A percentile compares a stretch with the other conserved stretches of the same genome.
These are phyloP conservation scores for Phytophthora aleatoria DNA, from an alignment of 352 stramenopile genomes.

Conservation along the genomic window DNA sequence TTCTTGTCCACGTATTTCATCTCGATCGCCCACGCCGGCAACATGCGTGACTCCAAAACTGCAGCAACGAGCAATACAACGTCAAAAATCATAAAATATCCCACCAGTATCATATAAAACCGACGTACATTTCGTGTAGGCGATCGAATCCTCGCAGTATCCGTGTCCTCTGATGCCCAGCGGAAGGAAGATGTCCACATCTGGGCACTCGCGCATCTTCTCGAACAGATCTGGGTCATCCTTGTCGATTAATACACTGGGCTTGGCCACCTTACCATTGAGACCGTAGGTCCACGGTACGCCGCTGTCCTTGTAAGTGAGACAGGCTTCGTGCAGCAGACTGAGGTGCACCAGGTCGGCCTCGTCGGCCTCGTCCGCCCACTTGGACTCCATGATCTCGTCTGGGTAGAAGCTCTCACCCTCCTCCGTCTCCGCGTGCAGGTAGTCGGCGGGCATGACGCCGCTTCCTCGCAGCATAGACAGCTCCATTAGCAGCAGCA, in stretches of 20 bases:
- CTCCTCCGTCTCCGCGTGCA: slow-evolving; percentile 32
- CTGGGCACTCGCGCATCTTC: slow-evolving; percentile 54
- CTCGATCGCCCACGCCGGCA: slow-evolving; percentile 50
- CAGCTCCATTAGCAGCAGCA: slow-evolving; percentile 32
- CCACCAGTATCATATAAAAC: not conserved
- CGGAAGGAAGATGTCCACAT: slow-evolving; percentile 72
- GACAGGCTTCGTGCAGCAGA: slow-evolving; percentile 56
- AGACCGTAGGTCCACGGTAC: slow-evolving; percentile 52
- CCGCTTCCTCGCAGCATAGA: slow-evolving; percentile 21
- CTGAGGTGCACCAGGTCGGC: slow-evolving; percentile 54
- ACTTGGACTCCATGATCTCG: slow-evolving; percentile 44
- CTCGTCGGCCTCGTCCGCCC: slow-evolving; percentile 37
- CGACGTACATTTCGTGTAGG: slow-evolving; percentile 66
- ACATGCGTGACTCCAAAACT: slow-evolving; percentile 47
- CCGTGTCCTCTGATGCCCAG: slow-evolving; percentile 47
- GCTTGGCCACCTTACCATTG: slow-evolving; percentile 16
- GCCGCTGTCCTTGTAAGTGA: slow-evolving; percentile 45
- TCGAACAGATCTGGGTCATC: slow-evolving; percentile 49
- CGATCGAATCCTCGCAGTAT: slow-evolving; percentile 76
- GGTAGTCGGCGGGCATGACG: slow-evolving; percentile 21
- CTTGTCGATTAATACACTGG: slow-evolving; percentile 37
- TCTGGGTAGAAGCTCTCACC: slow-evolving; percentile 48
- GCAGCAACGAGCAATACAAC: slow-evolving; percentile 3
- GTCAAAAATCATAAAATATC: not conserved
- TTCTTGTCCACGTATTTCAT: slow-evolving; percentile 48